These are phyloP conservation scores for Plasmodium gallinaceum DNA, from an alignment of 169 alveolate genomes.

Conservation along the genomic window DNA sequence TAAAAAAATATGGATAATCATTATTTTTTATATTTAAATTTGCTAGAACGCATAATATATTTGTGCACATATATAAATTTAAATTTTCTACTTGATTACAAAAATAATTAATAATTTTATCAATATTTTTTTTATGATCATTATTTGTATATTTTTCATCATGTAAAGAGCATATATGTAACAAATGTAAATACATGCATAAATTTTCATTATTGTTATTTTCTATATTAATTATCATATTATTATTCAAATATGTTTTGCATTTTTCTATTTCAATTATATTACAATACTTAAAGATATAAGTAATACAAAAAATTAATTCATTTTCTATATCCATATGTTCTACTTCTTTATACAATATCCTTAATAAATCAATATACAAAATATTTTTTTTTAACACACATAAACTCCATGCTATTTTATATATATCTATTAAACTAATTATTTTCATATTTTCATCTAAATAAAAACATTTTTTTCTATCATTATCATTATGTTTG, in stretches of 20 bases:
- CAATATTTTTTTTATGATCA: slow-evolving; percentile 37
- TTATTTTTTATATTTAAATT: slow-evolving; percentile 51
- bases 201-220: slow-evolving; percentile 44
- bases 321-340: slow-evolving; percentile 32
- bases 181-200: slow-evolving; percentile 64
- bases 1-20: slow-evolving; percentile 59
- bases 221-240: slow-evolving; percentile 7
- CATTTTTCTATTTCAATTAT: slow-evolving; percentile 49
- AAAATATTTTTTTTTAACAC: slow-evolving; percentile 31
- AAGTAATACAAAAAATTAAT: slow-evolving; percentile 31
- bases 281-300: slow-evolving; percentile 45
- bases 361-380: slow-evolving; percentile 38
- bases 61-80: slow-evolving; percentile 34
- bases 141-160: slow-evolving; percentile 9
- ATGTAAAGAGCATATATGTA: slow-evolving; percentile 29
- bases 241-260: slow-evolving; percentile 19
- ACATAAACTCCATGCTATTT: slow-evolving; percentile 71
- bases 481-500: background rate
- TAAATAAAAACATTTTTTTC: slow-evolving; percentile 27
- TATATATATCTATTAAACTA: slow-evolving; percentile 23
- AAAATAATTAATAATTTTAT: slow-evolving; percentile 27
- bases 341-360: slow-evolving; percentile 53
- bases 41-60: slow-evolving; percentile 53
- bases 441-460: slow-evolving; percentile 56
- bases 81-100: slow-evolving; percentile 36